Evolutionary conservation across 1,139 yeast genomes (phyloP), one percentile per base, ranked within the genome.

Genomic region (Citeromyces hawaiiensis): DNA sequence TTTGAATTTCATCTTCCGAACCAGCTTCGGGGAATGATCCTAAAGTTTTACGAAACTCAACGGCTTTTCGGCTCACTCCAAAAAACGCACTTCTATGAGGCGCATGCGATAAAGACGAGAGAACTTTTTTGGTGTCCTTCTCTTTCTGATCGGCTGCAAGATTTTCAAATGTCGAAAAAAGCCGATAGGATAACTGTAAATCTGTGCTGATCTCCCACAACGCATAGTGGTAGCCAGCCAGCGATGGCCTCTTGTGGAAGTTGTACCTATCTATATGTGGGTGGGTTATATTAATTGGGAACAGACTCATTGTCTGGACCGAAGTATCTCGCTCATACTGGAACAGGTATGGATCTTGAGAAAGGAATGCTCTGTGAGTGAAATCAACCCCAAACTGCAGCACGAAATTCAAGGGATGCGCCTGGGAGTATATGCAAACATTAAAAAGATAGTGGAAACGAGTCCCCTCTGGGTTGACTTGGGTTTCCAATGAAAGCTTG

Each of bases 361-460:
- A 16, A 11, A 21, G 78, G 77, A 44, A 68, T 69, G 23, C 60
- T 58, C 3, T 64, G 44, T 3, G 69, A 23, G 14, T 40, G 23
- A 9, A 30, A 58, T 27, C 50, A 51, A 0, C 79, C 2, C 66
- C 68, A 47, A 77, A 68, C 25, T 67, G 68, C 39, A 63, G 61
- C 1, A 66, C 59, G 25, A 72, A 52, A 4, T 66, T 54, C 9
- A 70, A 48, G 0, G 72, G 70, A 8, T 60, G 54, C 2, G 59
- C 45, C 43, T 62, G 67, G 0, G 80, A 72, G 42, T 63, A 25
- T 10, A 39, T 23, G 10, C 27, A 16, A 17, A 35, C 36, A n/a
- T 19, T 18, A 14, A 40, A 40, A 23, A 58, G 0, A 72, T 42
- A 13, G 63, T 43, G 19, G 72, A 66, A 27, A 57, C 43, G 39